phyloP scores from a whole-genome alignment of 2,329 filamentous ascomycete species.

The Colletotrichum caudatum region DNA sequence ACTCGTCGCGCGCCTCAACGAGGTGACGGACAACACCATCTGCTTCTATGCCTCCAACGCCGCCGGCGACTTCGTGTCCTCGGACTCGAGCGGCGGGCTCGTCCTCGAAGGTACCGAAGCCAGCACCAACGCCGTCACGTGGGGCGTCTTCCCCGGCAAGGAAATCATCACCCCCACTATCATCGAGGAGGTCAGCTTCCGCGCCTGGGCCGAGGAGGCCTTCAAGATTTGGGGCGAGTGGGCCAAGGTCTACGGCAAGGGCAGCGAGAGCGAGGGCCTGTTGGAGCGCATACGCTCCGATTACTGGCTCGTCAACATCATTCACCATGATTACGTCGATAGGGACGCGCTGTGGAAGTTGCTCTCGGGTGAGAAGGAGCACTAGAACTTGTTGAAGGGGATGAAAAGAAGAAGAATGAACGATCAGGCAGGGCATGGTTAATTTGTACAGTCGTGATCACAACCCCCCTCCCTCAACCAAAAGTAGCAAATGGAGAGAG shows the following conservation, averaged over 20 bases:
- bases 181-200: conserved; percentile 94
- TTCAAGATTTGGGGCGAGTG: conserved; percentile 97
- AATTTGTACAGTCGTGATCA: background rate
- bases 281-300: conserved; percentile 76
- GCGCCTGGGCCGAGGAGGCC: conserved; percentile 94
- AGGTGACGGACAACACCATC: conserved; percentile 71
- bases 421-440: background rate
- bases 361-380: conserved; percentile 57
- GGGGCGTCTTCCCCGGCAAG: conserved; percentile 95
- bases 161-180: conserved; percentile 97
- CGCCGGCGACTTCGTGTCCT: conserved; percentile 81
- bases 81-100: conserved; percentile 61
- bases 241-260: conserved; percentile 86
- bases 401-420: background rate
- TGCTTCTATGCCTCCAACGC: conserved; percentile 91
- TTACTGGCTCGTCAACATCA: conserved; percentile 91
- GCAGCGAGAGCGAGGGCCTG: conserved; percentile 77
- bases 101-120: conserved; percentile 52
- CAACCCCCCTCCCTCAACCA: background rate
- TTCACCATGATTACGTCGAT: conserved; percentile 83
- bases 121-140: conserved; percentile 93
- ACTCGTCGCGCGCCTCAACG: conserved; percentile 67
- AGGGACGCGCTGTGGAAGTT: conserved; percentile 79
- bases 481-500: conserved; percentile 7
- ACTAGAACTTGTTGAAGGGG: background rate